Base-by-base conservation (phyloP, 2,329 filamentous ascomycete genomes). In the Aspergillus sp. region DNA sequence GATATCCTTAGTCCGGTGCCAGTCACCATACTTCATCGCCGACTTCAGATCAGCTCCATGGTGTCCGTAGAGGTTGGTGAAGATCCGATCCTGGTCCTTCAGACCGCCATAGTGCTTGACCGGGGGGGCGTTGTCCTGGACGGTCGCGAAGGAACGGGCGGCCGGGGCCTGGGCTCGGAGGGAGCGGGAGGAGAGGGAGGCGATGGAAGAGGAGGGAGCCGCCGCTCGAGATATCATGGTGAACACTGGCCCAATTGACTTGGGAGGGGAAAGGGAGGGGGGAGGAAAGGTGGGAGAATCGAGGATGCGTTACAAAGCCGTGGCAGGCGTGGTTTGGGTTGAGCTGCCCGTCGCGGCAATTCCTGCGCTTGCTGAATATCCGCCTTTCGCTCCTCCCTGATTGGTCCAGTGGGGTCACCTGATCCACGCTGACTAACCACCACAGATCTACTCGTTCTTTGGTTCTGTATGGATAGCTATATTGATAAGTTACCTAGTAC, bases 1-100 rank as follows among this genome's bases (percentile, higher is more conserved):
- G 60, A 99, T 99, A 78, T 99, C 95, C 86, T 99, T 99, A 58
- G 95, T 99, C 86, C 96, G 97, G 84, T 99, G 88, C 95, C 95
- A 99, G 79, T 98, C 95, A 70, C 95, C 95, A 85, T 96, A 96
- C 82, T 96, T 97, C 89, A 92, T 93, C 57, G 95, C 93, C 75
- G 88, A 92, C 84, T 95, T 94, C 70, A 99, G 82, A 78, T 97
- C 93, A 65, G 92, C 86, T 55, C 92, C 92, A 81, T 91, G 92
- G 76, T 95, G 92, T 73, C 92, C 89, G 82, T 99, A 99, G 61
- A 99, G 85, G 82, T 99, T 99, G 83, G 96, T 93, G 82, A 99
- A 99, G 80, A 99, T 99, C 72, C 95, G 89, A 82, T 99, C 95
- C 82, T 98, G 92, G 78, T 99, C 95, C 81, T 88, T 91, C 70